Evolutionary conservation across 257 asterid species (phyloP).

Genomic region (Euphrasia confusa): DNA sequence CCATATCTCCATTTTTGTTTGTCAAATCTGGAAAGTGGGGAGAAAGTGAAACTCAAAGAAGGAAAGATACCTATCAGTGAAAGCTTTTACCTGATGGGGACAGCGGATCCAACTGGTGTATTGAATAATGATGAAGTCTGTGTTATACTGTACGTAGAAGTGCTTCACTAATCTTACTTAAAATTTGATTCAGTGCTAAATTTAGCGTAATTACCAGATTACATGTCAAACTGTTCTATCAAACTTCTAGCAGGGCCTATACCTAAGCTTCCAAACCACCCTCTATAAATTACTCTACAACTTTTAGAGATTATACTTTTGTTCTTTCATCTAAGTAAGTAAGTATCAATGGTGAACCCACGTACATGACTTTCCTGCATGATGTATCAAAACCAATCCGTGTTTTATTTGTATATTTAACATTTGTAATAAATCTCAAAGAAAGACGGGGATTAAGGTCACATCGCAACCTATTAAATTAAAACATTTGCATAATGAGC

Average conservation of each 20-base stretch:
- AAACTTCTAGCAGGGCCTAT: constrained; percentile 3
- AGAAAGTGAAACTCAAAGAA: constrained; percentile 38
- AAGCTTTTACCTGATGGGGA: constrained; percentile 85
- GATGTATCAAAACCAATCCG: constrained; percentile 2
- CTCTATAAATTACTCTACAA: neutral
- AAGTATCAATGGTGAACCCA: constrained; percentile 4
- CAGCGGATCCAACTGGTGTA: constrained; percentile 75
- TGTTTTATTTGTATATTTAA: too few species aligned
- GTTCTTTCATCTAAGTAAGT: neutral
- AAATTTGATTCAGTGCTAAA: constrained; percentile 6
- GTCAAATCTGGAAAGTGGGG: constrained; percentile 31
- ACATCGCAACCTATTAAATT: too few species aligned
- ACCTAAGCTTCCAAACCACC: neutral
- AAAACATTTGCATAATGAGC: too few species aligned
- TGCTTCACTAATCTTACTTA: constrained; percentile 12
- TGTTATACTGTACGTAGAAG: constrained; percentile 67
- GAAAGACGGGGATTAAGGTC: too few species aligned
- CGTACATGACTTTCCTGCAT: neutral
- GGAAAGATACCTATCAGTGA: constrained; percentile 69
- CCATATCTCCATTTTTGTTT: constrained; percentile 68
- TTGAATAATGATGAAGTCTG: constrained; percentile 64
- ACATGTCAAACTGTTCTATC: constrained; percentile 5
- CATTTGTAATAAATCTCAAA: neutral
- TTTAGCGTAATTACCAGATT: constrained; percentile 8
- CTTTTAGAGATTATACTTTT: constrained; percentile 3